Conservation (phyloP, 305 asterid species). For the Caryopteris hybrid region DNA sequence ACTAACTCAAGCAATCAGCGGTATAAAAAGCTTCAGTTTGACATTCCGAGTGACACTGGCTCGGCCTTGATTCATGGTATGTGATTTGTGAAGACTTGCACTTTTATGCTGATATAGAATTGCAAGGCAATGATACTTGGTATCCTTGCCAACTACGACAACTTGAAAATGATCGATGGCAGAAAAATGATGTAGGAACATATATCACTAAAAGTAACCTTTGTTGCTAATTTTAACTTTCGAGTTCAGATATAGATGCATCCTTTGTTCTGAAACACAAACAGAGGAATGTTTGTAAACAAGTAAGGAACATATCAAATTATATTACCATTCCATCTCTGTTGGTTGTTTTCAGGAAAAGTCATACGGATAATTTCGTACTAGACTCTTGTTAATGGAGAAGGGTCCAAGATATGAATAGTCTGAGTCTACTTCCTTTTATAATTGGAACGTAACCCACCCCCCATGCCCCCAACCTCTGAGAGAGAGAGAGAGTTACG, state of each 20-base stretch:
- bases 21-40: conserved; percentile 67
- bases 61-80: conserved; percentile 90
- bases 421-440: background rate
- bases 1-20: conserved; percentile 66
- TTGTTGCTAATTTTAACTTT: background rate
- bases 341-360: background rate
- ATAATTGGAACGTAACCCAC: too few species aligned
- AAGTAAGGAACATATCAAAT: too few species aligned
- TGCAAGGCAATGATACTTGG: background rate
- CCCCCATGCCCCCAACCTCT: too few species aligned
- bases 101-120: conserved; percentile 2
- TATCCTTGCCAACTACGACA: background rate
- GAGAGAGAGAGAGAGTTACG: background rate
- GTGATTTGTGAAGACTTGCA: conserved; percentile 6
- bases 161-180: background rate
- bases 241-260: background rate
- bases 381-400: background rate
- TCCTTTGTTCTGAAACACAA: background rate
- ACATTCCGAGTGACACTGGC: conserved; percentile 74
- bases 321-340: background rate
- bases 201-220: background rate
- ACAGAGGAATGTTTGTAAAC: background rate
- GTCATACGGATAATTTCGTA: background rate
- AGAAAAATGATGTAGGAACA: background rate
- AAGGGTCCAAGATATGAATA: background rate